Base-by-base conservation (phyloP, 192 early-diverging fungal species). In the Entomortierella parvispora region DNA sequence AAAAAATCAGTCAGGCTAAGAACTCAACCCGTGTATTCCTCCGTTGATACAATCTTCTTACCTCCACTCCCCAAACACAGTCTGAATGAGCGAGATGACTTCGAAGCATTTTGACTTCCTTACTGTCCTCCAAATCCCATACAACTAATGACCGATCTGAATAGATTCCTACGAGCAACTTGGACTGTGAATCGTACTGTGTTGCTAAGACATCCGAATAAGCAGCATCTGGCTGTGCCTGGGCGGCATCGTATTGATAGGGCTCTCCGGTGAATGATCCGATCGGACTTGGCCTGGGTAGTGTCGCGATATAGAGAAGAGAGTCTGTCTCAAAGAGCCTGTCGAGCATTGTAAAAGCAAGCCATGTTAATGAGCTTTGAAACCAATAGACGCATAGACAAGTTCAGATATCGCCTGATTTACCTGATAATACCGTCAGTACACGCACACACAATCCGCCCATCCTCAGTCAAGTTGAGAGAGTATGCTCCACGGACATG, bases 11-110 rank as follows among this genome's bases (percentile, higher is more conserved):
- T n/a, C n/a, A n/a, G n/a, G n/a, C n/a, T n/a, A n/a, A n/a, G n/a
- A n/a, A n/a, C n/a, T n/a, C n/a, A n/a, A n/a, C n/a, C n/a, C n/a
- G n/a, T n/a, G n/a, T n/a, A n/a, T n/a, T n/a, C n/a, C n/a, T n/a
- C n/a, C n/a, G n/a, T n/a, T n/a, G n/a, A n/a, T n/a, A n/a, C n/a
- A n/a, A n/a, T n/a, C n/a, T n/a, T n/a, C n/a, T n/a, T 86, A 92
- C 90, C 87, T 95, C 90, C n/a, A 90, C 87, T 17, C 93, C 93
- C 92, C 92, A 95, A 12, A 95, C 84, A 70, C 90, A 91, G 64
- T 93, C 93, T 50, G 84, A 86, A 45, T 95, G 93, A 52, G 70
- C 87, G 23, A 90, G 47, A 55, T 92, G 90, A 62, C 86, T 92
- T 40, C 86, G 65, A 48, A 82, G 86, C 44, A 88, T 83, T 20